phyloP scores from a whole-genome alignment of 2,329 filamentous ascomycete species.

The Ophiostoma triangulosporum region DNA sequence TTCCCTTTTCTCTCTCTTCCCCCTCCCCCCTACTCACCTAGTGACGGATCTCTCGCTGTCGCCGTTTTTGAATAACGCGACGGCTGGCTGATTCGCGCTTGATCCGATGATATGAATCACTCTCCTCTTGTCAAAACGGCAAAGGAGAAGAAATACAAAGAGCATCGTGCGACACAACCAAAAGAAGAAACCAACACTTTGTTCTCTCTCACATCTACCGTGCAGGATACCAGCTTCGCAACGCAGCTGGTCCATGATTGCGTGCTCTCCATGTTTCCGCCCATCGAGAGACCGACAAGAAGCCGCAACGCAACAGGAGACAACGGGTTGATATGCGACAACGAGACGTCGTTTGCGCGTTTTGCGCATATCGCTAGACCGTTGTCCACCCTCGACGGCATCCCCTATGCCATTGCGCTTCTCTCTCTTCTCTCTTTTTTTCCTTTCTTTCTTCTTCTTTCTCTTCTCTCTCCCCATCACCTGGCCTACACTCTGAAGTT shows the following conservation, averaged over 20 bases:
- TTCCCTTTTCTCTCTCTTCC: background rate
- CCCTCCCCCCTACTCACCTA: background rate
- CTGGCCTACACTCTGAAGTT: constrained; percentile 77
- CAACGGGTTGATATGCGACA: background rate
- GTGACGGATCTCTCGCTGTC: background rate
- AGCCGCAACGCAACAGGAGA: background rate
- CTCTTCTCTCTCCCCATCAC: constrained; percentile 7
- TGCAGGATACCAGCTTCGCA: background rate
- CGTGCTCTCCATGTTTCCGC: background rate
- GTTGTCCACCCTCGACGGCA: constrained; percentile 6
- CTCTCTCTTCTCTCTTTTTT: background rate
- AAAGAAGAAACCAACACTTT: constrained; percentile 10
- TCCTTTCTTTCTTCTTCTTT: background rate
- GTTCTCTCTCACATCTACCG: background rate
- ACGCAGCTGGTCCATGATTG: background rate
- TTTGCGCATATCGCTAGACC: too few relatives aligned
- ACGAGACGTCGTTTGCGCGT: too few relatives aligned
- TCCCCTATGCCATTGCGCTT: constrained; percentile 4
- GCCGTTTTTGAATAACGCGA: background rate
- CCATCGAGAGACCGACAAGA: background rate
- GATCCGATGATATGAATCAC: background rate
- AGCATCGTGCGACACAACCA: constrained; percentile 1
- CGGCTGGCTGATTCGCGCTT: background rate
- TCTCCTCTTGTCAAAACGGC: background rate
- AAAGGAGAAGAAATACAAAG: background rate